Conservation (phyloP, 345 rosid genomes). For the Populus pruinosa region DNA sequence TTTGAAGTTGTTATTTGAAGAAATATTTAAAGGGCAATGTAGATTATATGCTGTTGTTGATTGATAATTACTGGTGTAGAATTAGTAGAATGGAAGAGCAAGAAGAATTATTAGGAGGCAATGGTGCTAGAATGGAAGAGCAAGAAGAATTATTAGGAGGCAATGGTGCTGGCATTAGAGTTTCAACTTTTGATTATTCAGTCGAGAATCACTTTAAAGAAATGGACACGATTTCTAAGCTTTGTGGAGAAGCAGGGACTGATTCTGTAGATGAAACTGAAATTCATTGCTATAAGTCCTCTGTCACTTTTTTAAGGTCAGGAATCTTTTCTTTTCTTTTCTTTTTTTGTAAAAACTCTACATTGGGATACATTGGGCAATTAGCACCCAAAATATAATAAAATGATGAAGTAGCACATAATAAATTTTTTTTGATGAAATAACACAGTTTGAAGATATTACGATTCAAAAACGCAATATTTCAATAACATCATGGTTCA, state of each 20-base stretch:
- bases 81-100: neutral
- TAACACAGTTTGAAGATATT: no score
- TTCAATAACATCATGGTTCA: no score
- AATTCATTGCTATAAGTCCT: constrained; percentile 47
- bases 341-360: neutral
- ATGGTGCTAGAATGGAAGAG: neutral
- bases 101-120: constrained; percentile 2
- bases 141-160: constrained; percentile 2
- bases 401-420: no score
- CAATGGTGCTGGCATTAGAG: constrained; percentile 25
- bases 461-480: no score
- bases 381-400: no score
- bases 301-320: constrained; percentile 65
- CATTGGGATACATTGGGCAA: no score
- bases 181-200: constrained; percentile 61
- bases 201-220: constrained; percentile 61
- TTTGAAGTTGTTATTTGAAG: neutral
- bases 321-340: neutral
- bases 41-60: neutral
- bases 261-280: constrained; percentile 28
- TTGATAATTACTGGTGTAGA: neutral
- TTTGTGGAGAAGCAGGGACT: constrained; percentile 49
- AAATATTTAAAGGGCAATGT: neutral
- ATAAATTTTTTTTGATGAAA: no score
- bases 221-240: constrained; percentile 44